A percentile compares a stretch with the other conserved stretches of the same genome.
phyloP scores from a whole-genome alignment of 257 asterid species.

The Gentiana straminea region DNA sequence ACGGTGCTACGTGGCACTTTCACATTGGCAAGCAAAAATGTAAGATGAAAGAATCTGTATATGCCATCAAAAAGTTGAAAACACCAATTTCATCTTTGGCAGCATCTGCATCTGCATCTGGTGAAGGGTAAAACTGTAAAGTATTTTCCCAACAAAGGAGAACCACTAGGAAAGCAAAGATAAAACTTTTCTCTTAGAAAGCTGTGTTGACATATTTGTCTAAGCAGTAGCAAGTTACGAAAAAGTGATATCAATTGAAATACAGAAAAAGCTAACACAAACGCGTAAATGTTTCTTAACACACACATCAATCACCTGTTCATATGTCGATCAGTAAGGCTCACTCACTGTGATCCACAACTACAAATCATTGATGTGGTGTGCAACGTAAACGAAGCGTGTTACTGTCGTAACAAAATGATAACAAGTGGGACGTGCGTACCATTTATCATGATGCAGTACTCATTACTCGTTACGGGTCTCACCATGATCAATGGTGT shows the following conservation, averaged over 20 bases:
- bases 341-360: too few species aligned
- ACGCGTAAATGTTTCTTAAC: background rate
- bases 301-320: background rate
- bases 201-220: background rate
- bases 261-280: background rate
- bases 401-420: too few species aligned
- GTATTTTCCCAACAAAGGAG: slow-evolving; percentile 4
- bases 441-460: too few species aligned
- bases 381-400: too few species aligned
- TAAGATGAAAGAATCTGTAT: background rate
- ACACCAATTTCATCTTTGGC: background rate
- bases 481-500: too few species aligned
- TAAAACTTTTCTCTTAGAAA: background rate
- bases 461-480: too few species aligned
- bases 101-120: background rate
- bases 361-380: too few species aligned
- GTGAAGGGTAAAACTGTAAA: background rate
- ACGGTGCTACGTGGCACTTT: slow-evolving; percentile 17
- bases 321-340: too few species aligned
- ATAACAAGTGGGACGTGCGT: too few species aligned
- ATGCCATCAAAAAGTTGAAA: background rate
- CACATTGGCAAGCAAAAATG: slow-evolving; percentile 5
- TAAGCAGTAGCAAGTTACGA: background rate
- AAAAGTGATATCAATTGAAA: background rate
- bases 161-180: slow-evolving; percentile 1